A percentile compares a stretch with the other conserved stretches of the same genome.
These are phyloP conservation scores for Aspergillus nanangensis DNA, from an alignment of 495 filamentous ascomycete genomes.

Conservation along the genomic window DNA sequence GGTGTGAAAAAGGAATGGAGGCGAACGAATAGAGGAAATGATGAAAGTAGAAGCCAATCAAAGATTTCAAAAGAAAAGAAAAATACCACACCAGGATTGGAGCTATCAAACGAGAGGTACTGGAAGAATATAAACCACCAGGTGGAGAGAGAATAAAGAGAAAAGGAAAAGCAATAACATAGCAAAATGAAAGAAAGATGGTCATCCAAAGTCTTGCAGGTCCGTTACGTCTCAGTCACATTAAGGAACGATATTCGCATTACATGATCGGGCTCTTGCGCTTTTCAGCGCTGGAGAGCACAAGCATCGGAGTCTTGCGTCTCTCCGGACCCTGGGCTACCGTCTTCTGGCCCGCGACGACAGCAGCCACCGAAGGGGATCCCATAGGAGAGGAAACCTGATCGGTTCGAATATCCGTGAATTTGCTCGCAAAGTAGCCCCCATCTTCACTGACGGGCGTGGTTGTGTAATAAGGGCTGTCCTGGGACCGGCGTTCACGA, in stretches of 20 bases:
- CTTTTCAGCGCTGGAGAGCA: slow-evolving; percentile 87
- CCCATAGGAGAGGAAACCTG: slow-evolving; percentile 30
- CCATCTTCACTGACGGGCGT: slow-evolving; percentile 56
- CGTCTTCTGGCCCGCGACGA: slow-evolving; percentile 44
- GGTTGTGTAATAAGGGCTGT: slow-evolving; percentile 34
- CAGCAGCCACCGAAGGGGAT: slow-evolving; percentile 41
- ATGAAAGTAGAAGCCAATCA: slow-evolving; percentile 5
- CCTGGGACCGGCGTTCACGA: slow-evolving; percentile 53
- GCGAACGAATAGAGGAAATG: not conserved
- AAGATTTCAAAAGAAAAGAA: slow-evolving; percentile 5
- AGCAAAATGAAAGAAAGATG: slow-evolving; percentile 8
- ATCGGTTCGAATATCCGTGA: slow-evolving; percentile 44
- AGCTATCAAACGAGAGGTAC: too few relatives aligned
- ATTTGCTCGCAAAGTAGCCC: slow-evolving; percentile 53
- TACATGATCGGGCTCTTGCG: slow-evolving; percentile 68
- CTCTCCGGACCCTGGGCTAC: slow-evolving; percentile 50
- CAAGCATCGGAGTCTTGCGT: slow-evolving; percentile 80
- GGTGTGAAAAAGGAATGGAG: not conserved
- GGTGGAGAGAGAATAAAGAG: too few relatives aligned
- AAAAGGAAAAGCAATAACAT: too few relatives aligned
- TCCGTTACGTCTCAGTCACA: slow-evolving; percentile 38
- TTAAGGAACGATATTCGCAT: slow-evolving; percentile 33
- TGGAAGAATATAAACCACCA: too few relatives aligned
- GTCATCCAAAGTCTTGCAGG: slow-evolving; percentile 17
- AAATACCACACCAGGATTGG: too few relatives aligned